These are phyloP conservation scores for Cucumis cinereus DNA, from an alignment of 306 rosid genomes.

Conservation along the genomic window DNA sequence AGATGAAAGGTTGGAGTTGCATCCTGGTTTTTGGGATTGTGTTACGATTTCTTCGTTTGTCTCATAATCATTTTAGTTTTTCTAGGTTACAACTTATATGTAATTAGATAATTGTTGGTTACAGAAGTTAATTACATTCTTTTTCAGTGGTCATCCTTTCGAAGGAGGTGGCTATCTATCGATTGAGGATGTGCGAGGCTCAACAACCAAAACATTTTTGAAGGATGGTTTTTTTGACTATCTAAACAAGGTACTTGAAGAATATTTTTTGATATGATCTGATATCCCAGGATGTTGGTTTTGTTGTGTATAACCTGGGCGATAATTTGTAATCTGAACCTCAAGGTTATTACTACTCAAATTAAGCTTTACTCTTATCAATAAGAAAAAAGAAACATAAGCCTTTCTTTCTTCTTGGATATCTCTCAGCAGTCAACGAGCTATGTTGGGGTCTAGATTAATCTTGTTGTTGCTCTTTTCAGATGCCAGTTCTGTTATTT, in stretches of 20 bases:
- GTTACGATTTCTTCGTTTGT: not conserved
- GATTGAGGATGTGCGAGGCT: slow-evolving; percentile 62
- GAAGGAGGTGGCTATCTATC: slow-evolving; percentile 62
- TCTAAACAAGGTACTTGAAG: slow-evolving; percentile 57
- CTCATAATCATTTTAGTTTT: not conserved
- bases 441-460: not conserved
- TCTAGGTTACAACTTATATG: not conserved
- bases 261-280: slow-evolving; percentile 3
- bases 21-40: not conserved
- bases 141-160: slow-evolving; percentile 40
- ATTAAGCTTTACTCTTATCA: not conserved
- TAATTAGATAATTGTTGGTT: not conserved
- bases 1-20: slow-evolving; percentile 49
- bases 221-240: slow-evolving; percentile 75
- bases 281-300: not conserved
- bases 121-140: slow-evolving; percentile 1
- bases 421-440: not conserved
- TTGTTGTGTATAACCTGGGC: not conserved
- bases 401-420: not conserved
- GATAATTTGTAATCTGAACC: not conserved
- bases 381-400: no score
- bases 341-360: not conserved
- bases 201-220: slow-evolving; percentile 34
- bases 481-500: not conserved
- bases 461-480: not conserved